Evolutionary conservation across 768 basidiomycete species (phyloP).

Genomic region (Auricularia cornea): DNA sequence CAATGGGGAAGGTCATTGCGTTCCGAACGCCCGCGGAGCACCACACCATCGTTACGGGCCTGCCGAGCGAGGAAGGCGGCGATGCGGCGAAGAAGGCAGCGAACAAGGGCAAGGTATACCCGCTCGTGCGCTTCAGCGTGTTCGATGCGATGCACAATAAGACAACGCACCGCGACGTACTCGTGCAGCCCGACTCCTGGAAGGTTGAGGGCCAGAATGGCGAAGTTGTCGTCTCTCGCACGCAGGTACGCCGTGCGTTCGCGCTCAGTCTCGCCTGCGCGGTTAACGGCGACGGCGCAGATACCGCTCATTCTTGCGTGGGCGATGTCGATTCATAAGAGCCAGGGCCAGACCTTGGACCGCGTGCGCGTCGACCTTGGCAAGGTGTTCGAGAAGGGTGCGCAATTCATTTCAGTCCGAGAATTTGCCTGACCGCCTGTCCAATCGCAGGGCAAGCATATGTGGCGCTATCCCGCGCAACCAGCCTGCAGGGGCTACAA

Average conservation of each 20-base stretch:
- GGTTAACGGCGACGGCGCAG: slow-evolving; percentile 29
- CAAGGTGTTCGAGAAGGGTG: slow-evolving; percentile 88
- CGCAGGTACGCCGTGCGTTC: slow-evolving; percentile 52
- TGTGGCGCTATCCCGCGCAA: slow-evolving; percentile 84
- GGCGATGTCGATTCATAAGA: slow-evolving; percentile 99
- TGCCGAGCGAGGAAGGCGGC: slow-evolving; percentile 18
- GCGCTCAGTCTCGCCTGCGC: neutral
- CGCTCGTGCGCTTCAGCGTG: slow-evolving; percentile 42
- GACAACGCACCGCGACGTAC: slow-evolving; percentile 30
- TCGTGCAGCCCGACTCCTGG: slow-evolving; percentile 68
- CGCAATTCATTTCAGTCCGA: slow-evolving; percentile 6
- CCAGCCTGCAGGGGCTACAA: slow-evolving; percentile 75
- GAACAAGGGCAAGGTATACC: slow-evolving; percentile 19
- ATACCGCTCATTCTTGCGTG: slow-evolving; percentile 84
- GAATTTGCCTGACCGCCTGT: neutral
- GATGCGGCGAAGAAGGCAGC: slow-evolving; percentile 29
- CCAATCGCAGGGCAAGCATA: slow-evolving; percentile 68
- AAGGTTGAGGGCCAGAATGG: slow-evolving; percentile 85
- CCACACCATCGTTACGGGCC: slow-evolving; percentile 16
- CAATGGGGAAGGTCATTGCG: slow-evolving; percentile 73
- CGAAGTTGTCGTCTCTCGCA: slow-evolving; percentile 69
- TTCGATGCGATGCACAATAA: slow-evolving; percentile 58
- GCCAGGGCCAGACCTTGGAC: slow-evolving; percentile 93
- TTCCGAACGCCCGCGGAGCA: slow-evolving; percentile 48
- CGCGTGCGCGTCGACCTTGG: slow-evolving; percentile 91